Evolutionary conservation across 164 flowering plant species (phyloP).

Genomic region (Stephania yunnanensis): DNA sequence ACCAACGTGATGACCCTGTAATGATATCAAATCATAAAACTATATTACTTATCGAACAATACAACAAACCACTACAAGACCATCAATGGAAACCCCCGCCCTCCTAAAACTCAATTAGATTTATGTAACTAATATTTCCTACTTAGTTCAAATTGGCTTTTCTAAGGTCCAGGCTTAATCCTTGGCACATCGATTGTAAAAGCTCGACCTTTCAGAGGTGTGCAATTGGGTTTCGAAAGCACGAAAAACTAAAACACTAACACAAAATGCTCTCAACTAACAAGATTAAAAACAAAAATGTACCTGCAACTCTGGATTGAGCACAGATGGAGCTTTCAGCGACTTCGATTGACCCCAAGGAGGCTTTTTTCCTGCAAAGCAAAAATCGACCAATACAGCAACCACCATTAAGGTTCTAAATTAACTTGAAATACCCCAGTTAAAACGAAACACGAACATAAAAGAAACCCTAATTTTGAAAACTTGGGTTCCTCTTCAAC

Average conservation of each 20-base stretch:
- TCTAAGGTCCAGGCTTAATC: not conserved
- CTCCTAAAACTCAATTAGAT: not conserved
- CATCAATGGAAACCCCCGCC: not conserved
- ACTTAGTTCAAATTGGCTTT: not conserved
- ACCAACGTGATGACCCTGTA: constrained; percentile 46
- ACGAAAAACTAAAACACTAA: not conserved
- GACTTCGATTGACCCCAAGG: constrained; percentile 59
- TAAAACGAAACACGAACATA: not conserved
- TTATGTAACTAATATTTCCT: not conserved
- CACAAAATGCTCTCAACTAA: not conserved
- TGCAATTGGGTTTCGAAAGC: not conserved
- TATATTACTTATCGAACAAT: not conserved
- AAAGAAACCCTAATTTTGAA: not conserved
- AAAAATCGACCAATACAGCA: not conserved
- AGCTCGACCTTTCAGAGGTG: not conserved
- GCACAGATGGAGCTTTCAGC: constrained; percentile 26
- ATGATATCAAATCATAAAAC: not conserved
- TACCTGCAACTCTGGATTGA: constrained; percentile 54
- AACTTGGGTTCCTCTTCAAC: no score
- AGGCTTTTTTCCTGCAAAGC: constrained; percentile 46
- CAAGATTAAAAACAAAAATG: not conserved
- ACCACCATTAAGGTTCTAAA: not conserved
- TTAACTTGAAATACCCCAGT: no score
- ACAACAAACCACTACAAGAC: not conserved
- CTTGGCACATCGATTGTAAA: not conserved